Conservation (phyloP, 768 basidiomycete species). For the Rhizopogon salebrosus region DNA sequence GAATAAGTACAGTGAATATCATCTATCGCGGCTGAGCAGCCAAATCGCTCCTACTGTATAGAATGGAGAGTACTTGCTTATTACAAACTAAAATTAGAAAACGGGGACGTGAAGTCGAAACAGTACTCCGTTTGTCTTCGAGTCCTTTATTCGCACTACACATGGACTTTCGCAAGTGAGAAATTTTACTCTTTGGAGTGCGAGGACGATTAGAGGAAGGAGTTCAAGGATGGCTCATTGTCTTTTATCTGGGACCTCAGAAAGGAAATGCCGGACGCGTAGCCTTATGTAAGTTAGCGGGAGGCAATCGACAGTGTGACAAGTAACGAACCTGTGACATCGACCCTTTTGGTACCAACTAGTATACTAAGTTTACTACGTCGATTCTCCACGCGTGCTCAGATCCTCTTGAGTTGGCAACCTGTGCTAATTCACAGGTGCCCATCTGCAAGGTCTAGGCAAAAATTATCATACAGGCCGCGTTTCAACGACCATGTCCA, state of each 20-base stretch:
- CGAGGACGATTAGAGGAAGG: slow-evolving; percentile 82
- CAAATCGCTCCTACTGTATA: background rate
- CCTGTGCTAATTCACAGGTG: background rate
- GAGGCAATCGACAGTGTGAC: slow-evolving; percentile 28
- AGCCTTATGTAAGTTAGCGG: no score
- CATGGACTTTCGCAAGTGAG: slow-evolving; percentile 95
- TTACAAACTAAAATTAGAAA: background rate
- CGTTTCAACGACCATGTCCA: background rate
- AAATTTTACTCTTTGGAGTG: slow-evolving; percentile 90
- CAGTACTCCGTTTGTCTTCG: slow-evolving; percentile 84
- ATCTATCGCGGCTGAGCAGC: background rate
- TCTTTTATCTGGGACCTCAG: no score
- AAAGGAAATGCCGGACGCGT: no score
- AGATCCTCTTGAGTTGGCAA: background rate
- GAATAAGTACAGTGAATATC: background rate
- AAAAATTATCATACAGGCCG: background rate
- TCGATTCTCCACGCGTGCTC: background rate
- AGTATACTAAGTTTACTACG: background rate
- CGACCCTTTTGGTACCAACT: background rate
- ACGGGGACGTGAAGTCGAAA: background rate
- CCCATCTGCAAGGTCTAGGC: background rate
- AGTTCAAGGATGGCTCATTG: no score
- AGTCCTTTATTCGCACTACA: slow-evolving; percentile 90
- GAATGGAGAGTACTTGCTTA: background rate
- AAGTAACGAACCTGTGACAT: background rate